Percentiles rank a stretch among this genome's conserved stretches.
These are phyloP conservation scores for Phytophthora ohioensis DNA, from an alignment of 352 stramenopile species.

Conservation along the genomic window DNA sequence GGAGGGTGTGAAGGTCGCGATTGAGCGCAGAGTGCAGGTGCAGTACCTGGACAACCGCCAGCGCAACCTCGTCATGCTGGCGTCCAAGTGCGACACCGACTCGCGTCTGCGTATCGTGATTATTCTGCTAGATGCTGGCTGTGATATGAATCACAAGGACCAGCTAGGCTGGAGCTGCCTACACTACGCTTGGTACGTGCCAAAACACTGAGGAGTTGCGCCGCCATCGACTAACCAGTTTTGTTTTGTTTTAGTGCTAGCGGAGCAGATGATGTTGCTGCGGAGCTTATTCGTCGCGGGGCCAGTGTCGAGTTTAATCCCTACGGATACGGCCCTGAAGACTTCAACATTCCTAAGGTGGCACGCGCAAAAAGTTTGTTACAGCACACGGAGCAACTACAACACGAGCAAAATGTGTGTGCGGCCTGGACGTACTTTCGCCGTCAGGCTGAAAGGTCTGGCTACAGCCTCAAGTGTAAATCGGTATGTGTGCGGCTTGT, in stretches of 20 bases:
- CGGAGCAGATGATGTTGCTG: slow-evolving; percentile 75
- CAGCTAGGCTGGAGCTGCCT: slow-evolving; percentile 87
- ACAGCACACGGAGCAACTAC: slow-evolving; percentile 88
- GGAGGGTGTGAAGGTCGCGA: slow-evolving; percentile 85
- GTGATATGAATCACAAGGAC: slow-evolving; percentile 88
- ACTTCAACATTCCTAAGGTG: slow-evolving; percentile 88
- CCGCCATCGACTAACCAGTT: slow-evolving; percentile 10
- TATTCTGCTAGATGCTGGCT: slow-evolving; percentile 85
- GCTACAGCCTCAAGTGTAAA: slow-evolving; percentile 80
- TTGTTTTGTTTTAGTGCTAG: slow-evolving; percentile 55
- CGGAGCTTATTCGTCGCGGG: slow-evolving; percentile 78
- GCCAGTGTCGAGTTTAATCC: slow-evolving; percentile 82
- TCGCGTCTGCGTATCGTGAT: slow-evolving; percentile 83
- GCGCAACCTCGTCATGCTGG: slow-evolving; percentile 88
- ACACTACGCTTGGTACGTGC: slow-evolving; percentile 84
- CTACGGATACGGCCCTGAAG: slow-evolving; percentile 87
- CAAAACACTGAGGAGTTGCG: background rate
- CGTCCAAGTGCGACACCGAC: slow-evolving; percentile 85
- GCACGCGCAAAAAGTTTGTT: slow-evolving; percentile 81
- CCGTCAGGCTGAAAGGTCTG: slow-evolving; percentile 68
- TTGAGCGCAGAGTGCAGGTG: slow-evolving; percentile 81
- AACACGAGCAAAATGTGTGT: slow-evolving; percentile 86
- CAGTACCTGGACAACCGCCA: slow-evolving; percentile 80
- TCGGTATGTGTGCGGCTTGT: slow-evolving; percentile 49
- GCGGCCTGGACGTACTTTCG: slow-evolving; percentile 81